These are phyloP conservation scores for Withania somnifera DNA, from an alignment of 305 asterid genomes.

Conservation along the genomic window DNA sequence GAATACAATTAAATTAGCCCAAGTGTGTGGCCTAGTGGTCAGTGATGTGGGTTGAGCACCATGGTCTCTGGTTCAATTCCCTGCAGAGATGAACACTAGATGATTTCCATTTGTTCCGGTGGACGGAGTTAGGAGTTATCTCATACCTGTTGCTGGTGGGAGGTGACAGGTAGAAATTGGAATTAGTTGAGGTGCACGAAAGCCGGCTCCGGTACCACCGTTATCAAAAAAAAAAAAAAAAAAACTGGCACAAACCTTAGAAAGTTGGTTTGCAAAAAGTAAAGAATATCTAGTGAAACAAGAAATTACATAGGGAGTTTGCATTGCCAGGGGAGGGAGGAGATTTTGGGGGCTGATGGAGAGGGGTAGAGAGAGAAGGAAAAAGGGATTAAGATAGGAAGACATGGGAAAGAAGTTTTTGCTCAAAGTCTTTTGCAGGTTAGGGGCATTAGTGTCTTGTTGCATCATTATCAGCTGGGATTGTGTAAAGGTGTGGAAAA, in stretches of 20 bases:
- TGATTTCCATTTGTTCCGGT: too few species aligned
- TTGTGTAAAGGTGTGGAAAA: not conserved
- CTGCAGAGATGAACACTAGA: too few species aligned
- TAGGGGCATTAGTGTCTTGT: not conserved
- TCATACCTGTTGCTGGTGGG: too few species aligned
- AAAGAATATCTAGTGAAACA: not conserved
- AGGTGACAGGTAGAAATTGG: too few species aligned
- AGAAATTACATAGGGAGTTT: not conserved
- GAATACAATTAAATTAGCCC: too few species aligned
- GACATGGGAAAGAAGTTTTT: not conserved
- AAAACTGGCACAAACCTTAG: not conserved
- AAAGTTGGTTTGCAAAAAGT: not conserved
- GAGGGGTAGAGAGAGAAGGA: not conserved
- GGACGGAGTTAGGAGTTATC: too few species aligned
- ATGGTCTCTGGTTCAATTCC: too few species aligned
- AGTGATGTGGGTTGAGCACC: too few species aligned
- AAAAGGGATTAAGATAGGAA: not conserved
- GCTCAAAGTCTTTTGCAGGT: not conserved
- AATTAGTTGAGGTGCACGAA: too few species aligned
- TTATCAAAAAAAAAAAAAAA: not conserved
- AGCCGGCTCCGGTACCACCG: too few species aligned
- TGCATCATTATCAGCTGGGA: not conserved
- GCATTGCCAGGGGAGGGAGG: not conserved
- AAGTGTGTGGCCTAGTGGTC: too few species aligned
- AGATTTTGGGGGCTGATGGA: not conserved